Conservation (phyloP, 2,329 filamentous ascomycete species). For the Neonectria sp. region DNA sequence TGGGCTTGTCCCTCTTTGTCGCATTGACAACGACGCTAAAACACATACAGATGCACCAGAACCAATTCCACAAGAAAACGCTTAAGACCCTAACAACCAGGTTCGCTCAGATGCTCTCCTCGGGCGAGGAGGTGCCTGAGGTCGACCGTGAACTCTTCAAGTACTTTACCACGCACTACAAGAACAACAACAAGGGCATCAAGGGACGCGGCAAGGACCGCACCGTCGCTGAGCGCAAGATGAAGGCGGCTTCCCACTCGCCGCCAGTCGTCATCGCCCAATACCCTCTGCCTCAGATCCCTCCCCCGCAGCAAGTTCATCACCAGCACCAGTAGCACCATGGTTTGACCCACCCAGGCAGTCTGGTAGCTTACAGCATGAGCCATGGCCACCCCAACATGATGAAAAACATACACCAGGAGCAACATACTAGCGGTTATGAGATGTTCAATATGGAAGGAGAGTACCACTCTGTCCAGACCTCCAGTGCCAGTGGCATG, state of each 20-base stretch:
- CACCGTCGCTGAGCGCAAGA: constrained; percentile 65
- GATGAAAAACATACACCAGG: constrained; percentile 49
- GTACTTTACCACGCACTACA: constrained; percentile 91
- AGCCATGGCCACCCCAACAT: constrained; percentile 45
- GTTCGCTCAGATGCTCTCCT: constrained; percentile 75
- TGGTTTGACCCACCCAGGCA: constrained; percentile 47
- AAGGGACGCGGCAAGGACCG: constrained; percentile 93
- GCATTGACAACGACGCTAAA: constrained; percentile 19
- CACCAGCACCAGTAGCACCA: constrained; percentile 46
- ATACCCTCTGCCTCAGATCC: constrained; percentile 48
- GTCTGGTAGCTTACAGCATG: constrained; percentile 53
- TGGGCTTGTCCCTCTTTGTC: constrained; percentile 31
- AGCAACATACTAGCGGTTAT: constrained; percentile 54
- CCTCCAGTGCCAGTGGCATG: constrained; percentile 47
- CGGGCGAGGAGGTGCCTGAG: constrained; percentile 70
- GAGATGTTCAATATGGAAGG: constrained; percentile 65
- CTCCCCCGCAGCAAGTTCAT: constrained; percentile 39
- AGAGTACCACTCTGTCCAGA: constrained; percentile 45
- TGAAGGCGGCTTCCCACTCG: constrained; percentile 46
- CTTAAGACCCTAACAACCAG: constrained; percentile 78
- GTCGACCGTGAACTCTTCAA: constrained; percentile 83
- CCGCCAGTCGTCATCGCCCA: constrained; percentile 42
- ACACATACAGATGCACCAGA: constrained; percentile 81
- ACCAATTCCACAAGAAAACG: constrained; percentile 89
- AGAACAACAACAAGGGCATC: constrained; percentile 98